Evolutionary conservation across 2,329 filamentous ascomycete species (phyloP), one percentile per base, ranked within the genome.

Genomic region (Paraconiothyrium brasiliense): DNA sequence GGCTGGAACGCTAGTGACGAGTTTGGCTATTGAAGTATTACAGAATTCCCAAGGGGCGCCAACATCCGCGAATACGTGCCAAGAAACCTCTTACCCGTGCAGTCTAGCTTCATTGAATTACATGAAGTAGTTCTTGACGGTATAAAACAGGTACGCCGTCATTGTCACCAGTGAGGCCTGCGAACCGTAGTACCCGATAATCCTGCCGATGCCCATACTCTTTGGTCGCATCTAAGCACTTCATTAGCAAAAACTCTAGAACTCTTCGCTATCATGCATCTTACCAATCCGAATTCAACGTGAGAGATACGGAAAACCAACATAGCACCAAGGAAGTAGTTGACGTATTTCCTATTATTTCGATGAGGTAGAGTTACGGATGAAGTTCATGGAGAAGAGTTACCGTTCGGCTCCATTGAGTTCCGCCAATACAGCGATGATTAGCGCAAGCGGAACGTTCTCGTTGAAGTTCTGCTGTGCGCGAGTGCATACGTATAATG

Each of bases 381-480:
- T 3, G 32, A 43, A 59, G 13, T 22, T 43, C 22, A n/a, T 55
- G 9, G 20, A 51, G 27, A 30, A 30, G 27, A 49, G 41, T 68
- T 24, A 75, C 68, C 77, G 64, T 48, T 80, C 73, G 7, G 74
- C 81, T 16, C 81, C 81, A 58, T 83, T 83, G n/a, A 82, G 61
- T 67, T 84, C 82, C 24, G 78, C 81, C 14, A 82, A 59, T n/a
- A 76, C 65, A 3, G 77, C 73, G 14, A 82, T 54, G 3, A 74
- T 63, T 32, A 83, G 69, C 4, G 77, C 76, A 9, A 82, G 57
- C 1, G 81, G 80, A 16, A 82, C 79, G 58, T 81, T 82, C 65
- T 83, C 81, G 37, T 77, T 60, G 64, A 82, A 84, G 58, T 83
- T 83, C 34, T 70, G 62, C 58, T 82, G 79, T 32, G 72, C 69